phyloP scores from a whole-genome alignment of 164 flowering plant species.

The Amborella trichopoda region DNA sequence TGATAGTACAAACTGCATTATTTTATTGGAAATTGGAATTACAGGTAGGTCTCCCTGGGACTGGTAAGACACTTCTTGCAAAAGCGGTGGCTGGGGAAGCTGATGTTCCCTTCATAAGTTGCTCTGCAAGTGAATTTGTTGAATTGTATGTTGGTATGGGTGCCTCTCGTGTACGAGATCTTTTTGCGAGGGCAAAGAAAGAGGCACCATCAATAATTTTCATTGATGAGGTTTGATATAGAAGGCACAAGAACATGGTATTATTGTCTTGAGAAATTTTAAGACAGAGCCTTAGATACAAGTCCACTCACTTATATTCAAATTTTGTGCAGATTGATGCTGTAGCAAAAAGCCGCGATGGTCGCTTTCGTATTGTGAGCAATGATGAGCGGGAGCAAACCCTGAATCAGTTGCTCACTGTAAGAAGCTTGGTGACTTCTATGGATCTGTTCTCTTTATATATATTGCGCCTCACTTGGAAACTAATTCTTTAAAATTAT shows the following conservation, averaged over 20 bases:
- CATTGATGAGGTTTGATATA: conserved; percentile 79
- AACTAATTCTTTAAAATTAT: not conserved
- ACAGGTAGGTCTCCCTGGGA: conserved; percentile 99
- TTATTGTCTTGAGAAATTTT: too few relatives aligned
- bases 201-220: conserved; percentile 97
- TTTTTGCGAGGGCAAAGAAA: conserved; percentile 90
- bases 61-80: conserved; percentile 96
- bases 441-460: not conserved
- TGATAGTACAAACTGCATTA: conserved; percentile 1
- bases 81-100: conserved; percentile 99
- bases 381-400: conserved; percentile 98
- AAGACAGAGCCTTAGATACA: too few relatives aligned
- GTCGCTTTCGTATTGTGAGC: conserved; percentile 77
- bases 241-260: too few relatives aligned
- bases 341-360: conserved; percentile 97
- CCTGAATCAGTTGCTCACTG: conserved; percentile 90
- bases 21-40: conserved; percentile 14
- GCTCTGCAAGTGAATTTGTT: conserved; percentile 97
- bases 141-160: conserved; percentile 99
- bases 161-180: conserved; percentile 95
- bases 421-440: conserved; percentile 20
- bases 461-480: not conserved
- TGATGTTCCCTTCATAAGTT: conserved; percentile 94
- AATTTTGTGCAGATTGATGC: conserved; percentile 81
- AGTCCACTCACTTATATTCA: too few relatives aligned